Conservation (phyloP, 306 rosid species). For the Trifolium fragiferum region DNA sequence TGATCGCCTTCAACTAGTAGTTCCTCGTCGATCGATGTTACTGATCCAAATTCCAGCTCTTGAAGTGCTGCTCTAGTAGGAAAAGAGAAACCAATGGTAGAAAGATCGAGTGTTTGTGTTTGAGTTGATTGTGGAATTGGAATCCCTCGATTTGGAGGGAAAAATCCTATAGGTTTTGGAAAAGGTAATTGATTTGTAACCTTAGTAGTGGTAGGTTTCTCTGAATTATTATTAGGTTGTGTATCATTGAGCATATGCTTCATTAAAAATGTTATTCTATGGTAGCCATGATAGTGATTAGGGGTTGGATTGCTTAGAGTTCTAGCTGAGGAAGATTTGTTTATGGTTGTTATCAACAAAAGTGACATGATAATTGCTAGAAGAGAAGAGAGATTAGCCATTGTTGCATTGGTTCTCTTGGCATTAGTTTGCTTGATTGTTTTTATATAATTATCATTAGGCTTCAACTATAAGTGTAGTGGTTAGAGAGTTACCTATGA, state of each 20-base stretch:
- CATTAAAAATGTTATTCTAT: conserved; percentile 63
- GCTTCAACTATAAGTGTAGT: conserved; percentile 41
- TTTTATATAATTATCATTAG: conserved; percentile 47
- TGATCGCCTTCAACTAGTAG: conserved; percentile 42
- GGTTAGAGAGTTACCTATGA: conserved; percentile 31
- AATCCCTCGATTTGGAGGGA: conserved; percentile 58
- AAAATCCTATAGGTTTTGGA: conserved; percentile 58
- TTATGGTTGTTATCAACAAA: conserved; percentile 36
- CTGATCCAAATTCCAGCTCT: conserved; percentile 63
- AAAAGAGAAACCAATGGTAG: conserved; percentile 62
- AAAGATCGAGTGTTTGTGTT: conserved; percentile 56
- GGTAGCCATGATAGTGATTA: conserved; percentile 48
- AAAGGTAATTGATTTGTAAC: conserved; percentile 52
- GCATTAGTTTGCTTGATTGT: conserved; percentile 25
- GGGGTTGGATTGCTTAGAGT: conserved; percentile 53
- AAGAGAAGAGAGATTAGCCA: conserved; percentile 51
- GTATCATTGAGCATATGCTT: conserved; percentile 54
- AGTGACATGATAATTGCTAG: conserved; percentile 37
- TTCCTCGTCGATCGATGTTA: conserved; percentile 62
- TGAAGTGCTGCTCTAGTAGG: conserved; percentile 63
- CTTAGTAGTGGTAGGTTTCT: conserved; percentile 45
- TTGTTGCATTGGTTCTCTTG: conserved; percentile 44
- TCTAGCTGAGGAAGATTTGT: conserved; percentile 51
- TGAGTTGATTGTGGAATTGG: conserved; percentile 56
- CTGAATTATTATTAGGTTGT: not conserved